These are phyloP conservation scores for Cicer cuneatum DNA, from an alignment of 306 rosid species.

Conservation along the genomic window DNA sequence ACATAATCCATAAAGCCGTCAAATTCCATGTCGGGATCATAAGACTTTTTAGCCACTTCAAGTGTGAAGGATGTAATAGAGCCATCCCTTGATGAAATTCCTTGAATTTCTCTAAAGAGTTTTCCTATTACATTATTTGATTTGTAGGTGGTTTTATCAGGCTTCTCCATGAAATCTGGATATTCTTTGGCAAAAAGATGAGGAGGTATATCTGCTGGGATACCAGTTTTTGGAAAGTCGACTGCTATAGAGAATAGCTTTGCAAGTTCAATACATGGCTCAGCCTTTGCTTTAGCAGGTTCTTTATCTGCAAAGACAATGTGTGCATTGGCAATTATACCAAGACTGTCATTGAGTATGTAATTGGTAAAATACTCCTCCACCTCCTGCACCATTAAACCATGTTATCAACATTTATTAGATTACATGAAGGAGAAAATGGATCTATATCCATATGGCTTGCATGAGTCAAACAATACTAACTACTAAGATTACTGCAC, in stretches of 20 bases:
- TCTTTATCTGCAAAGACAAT: conserved; percentile 70
- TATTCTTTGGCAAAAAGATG: conserved; percentile 61
- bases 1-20: conserved; percentile 70
- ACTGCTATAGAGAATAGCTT: conserved; percentile 71
- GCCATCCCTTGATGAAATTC: conserved; percentile 44
- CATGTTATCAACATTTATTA: not conserved
- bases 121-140: conserved; percentile 71
- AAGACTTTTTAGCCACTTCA: conserved; percentile 55
- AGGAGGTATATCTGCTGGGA: conserved; percentile 70
- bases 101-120: conserved; percentile 71
- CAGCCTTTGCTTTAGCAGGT: conserved; percentile 58
- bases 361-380: conserved; percentile 73
- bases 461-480: not conserved
- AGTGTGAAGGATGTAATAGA: conserved; percentile 49
- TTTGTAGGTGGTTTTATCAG: conserved; percentile 58
- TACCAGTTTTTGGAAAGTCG: conserved; percentile 89
- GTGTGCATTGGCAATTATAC: conserved; percentile 84
- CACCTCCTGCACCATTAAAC: conserved; percentile 64
- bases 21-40: conserved; percentile 78
- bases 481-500: too few species aligned
- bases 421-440: not conserved
- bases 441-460: not conserved
- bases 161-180: conserved; percentile 93
- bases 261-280: conserved; percentile 64
- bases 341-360: conserved; percentile 79